phyloP scores from a whole-genome alignment of 2,329 filamentous ascomycete genomes.

The Arthrobotrys megalospora region DNA sequence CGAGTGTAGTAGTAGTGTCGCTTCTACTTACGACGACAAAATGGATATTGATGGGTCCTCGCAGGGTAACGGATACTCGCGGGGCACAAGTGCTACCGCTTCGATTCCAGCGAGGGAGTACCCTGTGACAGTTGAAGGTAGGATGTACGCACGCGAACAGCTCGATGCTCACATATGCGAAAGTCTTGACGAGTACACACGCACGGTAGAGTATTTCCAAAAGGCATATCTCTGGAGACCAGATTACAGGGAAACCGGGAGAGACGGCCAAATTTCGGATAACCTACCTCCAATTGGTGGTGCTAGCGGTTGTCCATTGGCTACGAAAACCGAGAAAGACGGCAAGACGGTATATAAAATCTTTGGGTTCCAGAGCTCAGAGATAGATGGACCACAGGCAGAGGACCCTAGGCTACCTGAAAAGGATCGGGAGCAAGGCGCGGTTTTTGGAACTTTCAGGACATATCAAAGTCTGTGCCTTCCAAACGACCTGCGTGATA shows the following conservation, averaged over 20 bases:
- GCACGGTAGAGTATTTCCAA: slow-evolving; percentile 27
- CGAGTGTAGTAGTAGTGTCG: slow-evolving; percentile 13
- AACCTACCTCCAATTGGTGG: slow-evolving; percentile 22
- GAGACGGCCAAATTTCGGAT: not conserved
- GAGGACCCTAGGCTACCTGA: slow-evolving; percentile 2
- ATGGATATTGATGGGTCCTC: not conserved
- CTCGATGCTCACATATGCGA: not conserved
- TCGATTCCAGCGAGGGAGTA: not conserved
- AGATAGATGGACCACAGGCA: not conserved
- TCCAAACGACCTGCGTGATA: not conserved
- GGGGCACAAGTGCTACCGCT: not conserved
- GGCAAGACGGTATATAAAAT: slow-evolving; percentile 18
- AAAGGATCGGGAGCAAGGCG: not conserved
- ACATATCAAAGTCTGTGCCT: slow-evolving; percentile 39
- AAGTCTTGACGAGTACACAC: not conserved
- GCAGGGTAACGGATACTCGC: too few relatives aligned
- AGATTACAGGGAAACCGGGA: not conserved
- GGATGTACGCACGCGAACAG: not conserved
- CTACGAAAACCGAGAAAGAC: slow-evolving; percentile 6
- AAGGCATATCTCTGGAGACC: slow-evolving; percentile 45
- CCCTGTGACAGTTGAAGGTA: not conserved
- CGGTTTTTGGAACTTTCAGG: slow-evolving; percentile 10
- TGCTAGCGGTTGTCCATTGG: slow-evolving; percentile 42
- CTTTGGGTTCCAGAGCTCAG: slow-evolving; percentile 45
- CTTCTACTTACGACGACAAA: not conserved